Conservation (phyloP, 2,329 filamentous ascomycete genomes). For the Ascochyta rabiei region DNA sequence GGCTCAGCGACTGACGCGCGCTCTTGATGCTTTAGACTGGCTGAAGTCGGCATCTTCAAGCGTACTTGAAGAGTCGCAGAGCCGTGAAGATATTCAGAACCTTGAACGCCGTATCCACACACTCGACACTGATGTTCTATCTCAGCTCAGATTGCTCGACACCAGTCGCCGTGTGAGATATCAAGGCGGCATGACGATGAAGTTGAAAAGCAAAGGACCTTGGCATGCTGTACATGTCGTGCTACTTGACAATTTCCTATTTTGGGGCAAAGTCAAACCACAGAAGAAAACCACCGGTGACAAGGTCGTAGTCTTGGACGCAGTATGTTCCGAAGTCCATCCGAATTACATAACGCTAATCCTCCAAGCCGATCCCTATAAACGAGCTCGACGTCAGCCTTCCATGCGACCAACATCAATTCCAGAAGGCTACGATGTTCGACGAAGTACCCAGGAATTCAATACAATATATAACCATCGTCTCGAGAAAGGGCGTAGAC, state of each 20-base stretch:
- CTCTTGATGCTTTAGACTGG: constrained; percentile 21
- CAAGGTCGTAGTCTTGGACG: constrained; percentile 25
- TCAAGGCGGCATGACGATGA: constrained; percentile 38
- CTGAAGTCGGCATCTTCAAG: constrained; percentile 18
- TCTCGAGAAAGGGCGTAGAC: constrained; percentile 19
- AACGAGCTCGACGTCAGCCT: constrained; percentile 20
- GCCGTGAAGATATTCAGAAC: constrained; percentile 31
- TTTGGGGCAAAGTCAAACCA: constrained; percentile 39
- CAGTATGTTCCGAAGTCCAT: constrained; percentile 16
- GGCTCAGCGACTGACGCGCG: constrained; percentile 15
- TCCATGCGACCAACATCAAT: constrained; percentile 23
- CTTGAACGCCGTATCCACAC: constrained; percentile 33
- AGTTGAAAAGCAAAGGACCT: constrained; percentile 35
- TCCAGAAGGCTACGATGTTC: constrained; percentile 32
- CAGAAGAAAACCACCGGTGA: constrained; percentile 22
- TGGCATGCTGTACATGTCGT: constrained; percentile 40
- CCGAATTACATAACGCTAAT: constrained; percentile 1
- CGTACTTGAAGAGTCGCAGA: constrained; percentile 23
- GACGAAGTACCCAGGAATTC: constrained; percentile 37
- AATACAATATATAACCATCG: constrained; percentile 27
- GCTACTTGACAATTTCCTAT: constrained; percentile 38
- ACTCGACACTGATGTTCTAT: constrained; percentile 20
- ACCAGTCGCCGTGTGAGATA: constrained; percentile 23
- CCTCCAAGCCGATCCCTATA: constrained; percentile 24
- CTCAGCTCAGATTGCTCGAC: constrained; percentile 25